These are phyloP conservation scores for Metarhizium robertsii DNA, from an alignment of 2,329 filamentous ascomycete genomes.

Conservation along the genomic window DNA sequence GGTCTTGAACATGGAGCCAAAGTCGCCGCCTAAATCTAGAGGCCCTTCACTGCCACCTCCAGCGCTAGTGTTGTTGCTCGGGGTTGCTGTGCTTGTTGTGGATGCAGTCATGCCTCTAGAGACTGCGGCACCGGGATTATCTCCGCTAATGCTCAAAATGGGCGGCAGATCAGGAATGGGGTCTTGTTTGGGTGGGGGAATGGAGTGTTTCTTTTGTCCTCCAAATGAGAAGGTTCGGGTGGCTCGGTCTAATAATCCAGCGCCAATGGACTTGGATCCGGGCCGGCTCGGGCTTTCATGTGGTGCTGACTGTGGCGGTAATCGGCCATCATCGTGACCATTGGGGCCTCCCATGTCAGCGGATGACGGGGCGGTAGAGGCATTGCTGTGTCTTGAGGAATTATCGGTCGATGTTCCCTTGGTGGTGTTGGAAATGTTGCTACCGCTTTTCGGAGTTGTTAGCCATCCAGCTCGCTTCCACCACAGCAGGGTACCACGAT, in stretches of 20 bases:
- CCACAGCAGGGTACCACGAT: background rate
- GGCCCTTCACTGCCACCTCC: slow-evolving; percentile 6
- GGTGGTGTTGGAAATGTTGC: slow-evolving; percentile 52
- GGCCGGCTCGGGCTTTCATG: slow-evolving; percentile 29
- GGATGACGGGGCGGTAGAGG: slow-evolving; percentile 52
- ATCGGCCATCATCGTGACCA: slow-evolving; percentile 19
- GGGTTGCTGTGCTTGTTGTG: slow-evolving; percentile 43
- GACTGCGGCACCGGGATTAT: slow-evolving; percentile 22
- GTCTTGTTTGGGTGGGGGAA: slow-evolving; percentile 19
- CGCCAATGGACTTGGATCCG: slow-evolving; percentile 37
- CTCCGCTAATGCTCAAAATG: slow-evolving; percentile 23
- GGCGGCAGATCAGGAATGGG: slow-evolving; percentile 27
- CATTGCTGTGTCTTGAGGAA: slow-evolving; percentile 53
- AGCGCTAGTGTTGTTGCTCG: slow-evolving; percentile 27
- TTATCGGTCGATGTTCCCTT: slow-evolving; percentile 51
- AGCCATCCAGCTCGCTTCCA: slow-evolving; percentile 14
- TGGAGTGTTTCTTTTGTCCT: slow-evolving; percentile 39
- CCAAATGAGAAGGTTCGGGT: slow-evolving; percentile 53
- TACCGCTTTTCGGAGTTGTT: slow-evolving; percentile 36
- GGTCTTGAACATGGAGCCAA: slow-evolving; percentile 45
- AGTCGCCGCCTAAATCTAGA: slow-evolving; percentile 48
- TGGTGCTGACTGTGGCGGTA: slow-evolving; percentile 24
- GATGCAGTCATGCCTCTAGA: slow-evolving; percentile 44
- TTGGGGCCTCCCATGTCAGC: slow-evolving; percentile 27
- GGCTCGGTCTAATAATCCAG: slow-evolving; percentile 45